Percentiles rank a stretch among this genome's conserved stretches.
These are phyloP conservation scores for Candida corydali DNA, from an alignment of 805 yeast species.

Conservation along the genomic window DNA sequence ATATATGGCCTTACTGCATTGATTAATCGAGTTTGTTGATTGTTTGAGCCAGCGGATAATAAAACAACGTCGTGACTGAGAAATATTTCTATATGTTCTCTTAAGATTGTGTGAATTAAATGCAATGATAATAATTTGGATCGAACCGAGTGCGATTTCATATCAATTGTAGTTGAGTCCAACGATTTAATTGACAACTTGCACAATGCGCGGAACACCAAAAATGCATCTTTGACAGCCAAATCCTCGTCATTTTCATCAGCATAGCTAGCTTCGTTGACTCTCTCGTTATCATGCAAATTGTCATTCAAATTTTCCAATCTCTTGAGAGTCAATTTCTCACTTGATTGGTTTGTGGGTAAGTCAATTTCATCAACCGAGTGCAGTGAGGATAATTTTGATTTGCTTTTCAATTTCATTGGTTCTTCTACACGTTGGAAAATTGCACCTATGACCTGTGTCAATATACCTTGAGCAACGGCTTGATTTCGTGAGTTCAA, in stretches of 20 bases:
- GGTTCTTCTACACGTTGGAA: slow-evolving; percentile 60
- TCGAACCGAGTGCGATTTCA: slow-evolving; percentile 89
- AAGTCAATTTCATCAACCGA: slow-evolving; percentile 19
- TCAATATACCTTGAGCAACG: slow-evolving; percentile 90
- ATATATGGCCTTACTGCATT: slow-evolving; percentile 82
- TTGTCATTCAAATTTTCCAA: slow-evolving; percentile 55
- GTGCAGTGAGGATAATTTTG: slow-evolving; percentile 14
- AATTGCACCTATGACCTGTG: slow-evolving; percentile 82
- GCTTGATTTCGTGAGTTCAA: slow-evolving; percentile 81
- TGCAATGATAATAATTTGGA: slow-evolving; percentile 87
- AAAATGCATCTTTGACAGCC: slow-evolving; percentile 83
- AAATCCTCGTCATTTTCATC: slow-evolving; percentile 59
- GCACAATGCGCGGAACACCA: slow-evolving; percentile 92
- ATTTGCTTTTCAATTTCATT: slow-evolving; percentile 34
- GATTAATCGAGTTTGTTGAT: slow-evolving; percentile 58
- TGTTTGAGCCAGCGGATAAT: slow-evolving; percentile 44
- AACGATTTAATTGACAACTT: slow-evolving; percentile 81
- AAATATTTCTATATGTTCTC: slow-evolving; percentile 81
- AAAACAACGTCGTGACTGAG: slow-evolving; percentile 54
- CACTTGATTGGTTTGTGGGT: slow-evolving; percentile 13
- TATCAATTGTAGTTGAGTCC: slow-evolving; percentile 72
- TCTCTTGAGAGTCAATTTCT: slow-evolving; percentile 53
- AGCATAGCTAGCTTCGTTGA: slow-evolving; percentile 43
- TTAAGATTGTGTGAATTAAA: slow-evolving; percentile 78
- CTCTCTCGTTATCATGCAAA: slow-evolving; percentile 45